phyloP scores from a whole-genome alignment of 768 basidiomycete genomes.

The Leccinum subtestaceum region DNA sequence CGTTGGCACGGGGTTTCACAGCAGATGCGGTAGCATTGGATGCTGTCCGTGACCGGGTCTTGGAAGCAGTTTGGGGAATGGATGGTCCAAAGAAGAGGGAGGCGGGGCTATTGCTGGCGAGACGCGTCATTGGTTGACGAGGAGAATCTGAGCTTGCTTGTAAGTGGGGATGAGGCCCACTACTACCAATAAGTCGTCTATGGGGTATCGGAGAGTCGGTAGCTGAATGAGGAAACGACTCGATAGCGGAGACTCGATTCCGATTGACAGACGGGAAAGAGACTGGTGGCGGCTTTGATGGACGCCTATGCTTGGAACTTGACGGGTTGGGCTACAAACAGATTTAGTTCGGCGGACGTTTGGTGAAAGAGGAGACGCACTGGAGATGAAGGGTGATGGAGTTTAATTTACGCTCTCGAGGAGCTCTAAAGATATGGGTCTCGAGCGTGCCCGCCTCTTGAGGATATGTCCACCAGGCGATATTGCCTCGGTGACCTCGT shows the following conservation, averaged over 20 bases:
- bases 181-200: too few species aligned
- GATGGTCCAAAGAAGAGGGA: conserved; percentile 64
- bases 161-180: conserved; percentile 27
- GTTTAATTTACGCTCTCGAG: conserved; percentile 48
- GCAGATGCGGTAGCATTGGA: conserved; percentile 16
- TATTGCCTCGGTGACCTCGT: conserved; percentile 65
- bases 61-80: conserved; percentile 26
- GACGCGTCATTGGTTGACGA: conserved; percentile 45
- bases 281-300: too few species aligned
- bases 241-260: too few species aligned
- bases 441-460: conserved; percentile 70
- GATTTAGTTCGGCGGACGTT: neutral
- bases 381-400: conserved; percentile 39
- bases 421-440: conserved; percentile 68
- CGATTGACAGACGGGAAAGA: too few species aligned
- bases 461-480: conserved; percentile 76
- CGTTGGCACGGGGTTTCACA: conserved; percentile 2
- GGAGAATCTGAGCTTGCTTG: conserved; percentile 24
- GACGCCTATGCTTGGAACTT: too few species aligned
- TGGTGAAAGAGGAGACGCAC: conserved; percentile 7
- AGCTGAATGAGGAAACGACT: too few species aligned
- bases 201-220: too few species aligned
- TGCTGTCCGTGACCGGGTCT: conserved; percentile 23
- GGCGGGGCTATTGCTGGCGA: conserved; percentile 52
- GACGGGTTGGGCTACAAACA: too few species aligned